phyloP scores from a whole-genome alignment of 139 green algal species.

The Volvox reticuliferus region DNA sequence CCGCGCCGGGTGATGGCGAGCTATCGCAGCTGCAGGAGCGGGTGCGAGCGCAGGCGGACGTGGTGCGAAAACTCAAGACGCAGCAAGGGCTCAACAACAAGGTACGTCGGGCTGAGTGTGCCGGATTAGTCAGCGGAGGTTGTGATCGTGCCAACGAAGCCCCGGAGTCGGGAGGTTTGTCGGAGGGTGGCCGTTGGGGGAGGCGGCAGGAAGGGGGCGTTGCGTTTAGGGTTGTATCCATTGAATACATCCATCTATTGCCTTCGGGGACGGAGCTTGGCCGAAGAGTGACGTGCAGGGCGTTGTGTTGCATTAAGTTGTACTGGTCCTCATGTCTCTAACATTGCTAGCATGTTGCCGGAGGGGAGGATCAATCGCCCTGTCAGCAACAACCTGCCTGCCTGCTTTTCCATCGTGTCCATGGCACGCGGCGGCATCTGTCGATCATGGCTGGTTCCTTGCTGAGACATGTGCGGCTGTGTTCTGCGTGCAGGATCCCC shows the following conservation, averaged over 20 bases:
- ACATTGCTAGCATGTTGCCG: neutral
- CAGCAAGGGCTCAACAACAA: constrained; percentile 20
- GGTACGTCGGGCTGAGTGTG: neutral
- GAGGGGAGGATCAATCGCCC: no score
- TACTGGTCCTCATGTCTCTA: no score
- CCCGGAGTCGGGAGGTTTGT: no score
- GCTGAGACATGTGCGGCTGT: neutral
- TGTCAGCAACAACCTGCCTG: neutral
- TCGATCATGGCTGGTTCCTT: neutral
- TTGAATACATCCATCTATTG: neutral
- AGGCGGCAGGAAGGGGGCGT: no score
- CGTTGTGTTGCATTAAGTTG: no score
- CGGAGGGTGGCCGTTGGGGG: no score
- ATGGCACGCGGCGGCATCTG: no score
- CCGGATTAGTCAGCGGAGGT: no score
- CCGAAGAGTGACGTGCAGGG: neutral
- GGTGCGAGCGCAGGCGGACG: constrained; percentile 42
- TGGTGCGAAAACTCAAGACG: constrained; percentile 23
- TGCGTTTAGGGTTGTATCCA: neutral
- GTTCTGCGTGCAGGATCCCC: neutral
- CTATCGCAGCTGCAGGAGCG: neutral
- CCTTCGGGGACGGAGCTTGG: neutral
- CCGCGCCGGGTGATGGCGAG: neutral
- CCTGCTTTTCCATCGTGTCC: no score
- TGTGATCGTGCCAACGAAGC: no score